Percentiles rank a stretch among this genome's conserved stretches.
These are phyloP conservation scores for Dictyostelium firmibasis DNA, from an alignment of 78 protist genomes.

Conservation along the genomic window DNA sequence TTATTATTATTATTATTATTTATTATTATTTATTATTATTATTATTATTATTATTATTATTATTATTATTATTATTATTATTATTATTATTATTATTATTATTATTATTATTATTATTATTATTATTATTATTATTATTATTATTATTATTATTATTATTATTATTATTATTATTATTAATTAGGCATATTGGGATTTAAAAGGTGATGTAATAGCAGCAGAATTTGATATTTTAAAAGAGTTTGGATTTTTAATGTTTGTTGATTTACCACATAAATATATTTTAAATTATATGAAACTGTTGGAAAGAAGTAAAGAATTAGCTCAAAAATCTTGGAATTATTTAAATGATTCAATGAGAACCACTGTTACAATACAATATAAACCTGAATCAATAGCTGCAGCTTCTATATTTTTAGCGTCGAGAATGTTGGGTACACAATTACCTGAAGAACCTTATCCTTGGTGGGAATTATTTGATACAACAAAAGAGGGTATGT, in stretches of 20 bases:
- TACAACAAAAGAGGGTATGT: conserved; percentile 28
- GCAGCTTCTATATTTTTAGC: conserved; percentile 75
- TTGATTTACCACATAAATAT: conserved; percentile 87
- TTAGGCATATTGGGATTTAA: conserved; percentile 58
- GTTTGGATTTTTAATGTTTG: conserved; percentile 65
- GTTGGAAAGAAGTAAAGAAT: conserved; percentile 29
- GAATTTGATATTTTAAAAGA: conserved; percentile 69
- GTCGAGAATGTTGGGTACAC: conserved; percentile 18
- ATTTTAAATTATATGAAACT: conserved; percentile 74
- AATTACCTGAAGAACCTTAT: conserved; percentile 62
- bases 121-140: too few species aligned
- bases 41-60: too few species aligned
- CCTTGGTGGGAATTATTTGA: conserved; percentile 89
- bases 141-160: too few species aligned
- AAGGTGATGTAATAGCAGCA: conserved; percentile 63
- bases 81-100: too few species aligned
- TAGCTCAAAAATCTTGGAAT: conserved; percentile 92
- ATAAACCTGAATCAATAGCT: conserved; percentile 80
- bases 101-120: too few species aligned
- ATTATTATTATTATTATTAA: not conserved
- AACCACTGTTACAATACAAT: conserved; percentile 86
- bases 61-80: too few species aligned
- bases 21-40: too few species aligned
- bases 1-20: too few species aligned
- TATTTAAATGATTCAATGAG: conserved; percentile 90